Percentiles rank a stretch among this genome's conserved stretches.
phyloP scores from a whole-genome alignment of 2,329 filamentous ascomycete species.

The Trichocomaceae sp. region DNA sequence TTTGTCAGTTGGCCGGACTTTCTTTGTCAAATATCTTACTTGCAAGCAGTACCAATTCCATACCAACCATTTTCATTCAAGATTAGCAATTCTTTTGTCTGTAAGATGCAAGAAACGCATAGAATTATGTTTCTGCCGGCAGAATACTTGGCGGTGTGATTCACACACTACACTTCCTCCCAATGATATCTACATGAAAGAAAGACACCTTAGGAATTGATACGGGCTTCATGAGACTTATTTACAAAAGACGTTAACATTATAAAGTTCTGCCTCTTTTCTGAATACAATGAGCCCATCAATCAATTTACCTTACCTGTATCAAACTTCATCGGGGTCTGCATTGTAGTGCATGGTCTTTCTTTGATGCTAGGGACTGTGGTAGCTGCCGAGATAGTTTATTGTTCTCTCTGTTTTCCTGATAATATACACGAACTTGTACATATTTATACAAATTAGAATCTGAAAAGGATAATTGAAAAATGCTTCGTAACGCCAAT shows the following conservation, averaged over 20 bases:
- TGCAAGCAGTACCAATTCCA: too few species aligned
- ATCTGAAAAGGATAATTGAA: background rate
- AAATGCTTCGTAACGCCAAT: conserved; percentile 7
- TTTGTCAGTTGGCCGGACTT: too few species aligned
- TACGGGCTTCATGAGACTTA: background rate
- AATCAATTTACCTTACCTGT: background rate
- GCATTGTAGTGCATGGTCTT: background rate
- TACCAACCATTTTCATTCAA: too few species aligned
- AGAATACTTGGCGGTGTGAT: too few species aligned
- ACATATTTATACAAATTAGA: background rate
- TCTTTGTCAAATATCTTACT: too few species aligned
- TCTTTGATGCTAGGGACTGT: background rate
- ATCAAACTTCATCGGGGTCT: background rate
- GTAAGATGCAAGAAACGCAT: too few species aligned
- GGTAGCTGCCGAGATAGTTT: background rate
- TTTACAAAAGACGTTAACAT: background rate
- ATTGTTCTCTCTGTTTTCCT: background rate
- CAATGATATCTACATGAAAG: conserved; percentile 9
- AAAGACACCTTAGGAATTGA: background rate
- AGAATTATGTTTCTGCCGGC: too few species aligned
- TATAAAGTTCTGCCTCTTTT: background rate
- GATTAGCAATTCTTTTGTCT: too few species aligned
- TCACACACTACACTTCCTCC: too few species aligned
- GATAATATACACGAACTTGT: background rate
- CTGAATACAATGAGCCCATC: background rate